Evolutionary conservation across 352 stramenopile species (phyloP).

Genomic region (Phytophthora citrophthora): DNA sequence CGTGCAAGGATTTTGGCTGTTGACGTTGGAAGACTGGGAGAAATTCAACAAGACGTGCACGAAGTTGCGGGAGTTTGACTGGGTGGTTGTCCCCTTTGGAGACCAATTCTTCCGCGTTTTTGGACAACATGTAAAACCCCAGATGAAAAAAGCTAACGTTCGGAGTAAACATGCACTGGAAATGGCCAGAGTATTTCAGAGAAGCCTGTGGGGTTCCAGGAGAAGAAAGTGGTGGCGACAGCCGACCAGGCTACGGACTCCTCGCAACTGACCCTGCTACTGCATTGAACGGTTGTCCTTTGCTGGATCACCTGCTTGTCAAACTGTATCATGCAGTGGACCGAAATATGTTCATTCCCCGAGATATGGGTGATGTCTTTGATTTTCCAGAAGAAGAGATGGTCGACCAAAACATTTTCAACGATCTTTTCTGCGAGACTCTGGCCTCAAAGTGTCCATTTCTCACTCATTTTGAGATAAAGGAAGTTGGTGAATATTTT

Average conservation of each 20-base stretch:
- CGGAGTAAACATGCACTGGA: slow-evolving; percentile 43
- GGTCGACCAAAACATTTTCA: slow-evolving; percentile 37
- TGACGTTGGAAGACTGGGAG: slow-evolving; percentile 32
- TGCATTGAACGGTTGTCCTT: slow-evolving; percentile 34
- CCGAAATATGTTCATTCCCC: not conserved
- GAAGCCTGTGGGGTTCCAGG: slow-evolving; percentile 13
- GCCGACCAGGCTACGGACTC: slow-evolving; percentile 20
- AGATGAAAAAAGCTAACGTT: slow-evolving; percentile 37
- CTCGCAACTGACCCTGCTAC: slow-evolving; percentile 25
- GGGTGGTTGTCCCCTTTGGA: slow-evolving; percentile 37
- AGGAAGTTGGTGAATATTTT: slow-evolving; percentile 34
- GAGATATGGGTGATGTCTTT: slow-evolving; percentile 2
- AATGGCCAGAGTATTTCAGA: slow-evolving; percentile 40
- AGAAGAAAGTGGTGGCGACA: slow-evolving; percentile 5
- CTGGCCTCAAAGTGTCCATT: slow-evolving; percentile 22
- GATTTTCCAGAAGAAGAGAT: slow-evolving; percentile 32
- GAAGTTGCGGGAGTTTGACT: slow-evolving; percentile 40
- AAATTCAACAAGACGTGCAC: slow-evolving; percentile 31
- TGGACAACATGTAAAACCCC: slow-evolving; percentile 33
- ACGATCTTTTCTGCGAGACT: slow-evolving; percentile 37
- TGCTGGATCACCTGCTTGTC: slow-evolving; percentile 30
- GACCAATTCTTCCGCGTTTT: slow-evolving; percentile 45
- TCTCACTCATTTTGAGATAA: slow-evolving; percentile 28
- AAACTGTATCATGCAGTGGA: slow-evolving; percentile 38
- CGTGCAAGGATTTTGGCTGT: slow-evolving; percentile 25